phyloP scores from a whole-genome alignment of 768 basidiomycete species.

The Boletellus ananiceps region DNA sequence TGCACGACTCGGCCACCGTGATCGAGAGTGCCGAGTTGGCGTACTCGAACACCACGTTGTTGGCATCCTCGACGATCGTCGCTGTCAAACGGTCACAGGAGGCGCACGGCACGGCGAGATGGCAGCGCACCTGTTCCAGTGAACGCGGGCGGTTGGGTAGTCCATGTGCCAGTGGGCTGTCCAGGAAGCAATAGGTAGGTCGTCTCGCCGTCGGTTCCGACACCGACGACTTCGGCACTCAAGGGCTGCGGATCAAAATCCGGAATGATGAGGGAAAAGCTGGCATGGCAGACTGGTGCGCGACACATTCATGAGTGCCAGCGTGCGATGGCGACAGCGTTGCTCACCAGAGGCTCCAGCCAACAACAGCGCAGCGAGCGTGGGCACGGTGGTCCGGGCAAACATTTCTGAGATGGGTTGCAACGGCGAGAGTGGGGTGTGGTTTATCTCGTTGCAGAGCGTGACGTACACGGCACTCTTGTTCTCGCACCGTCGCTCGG shows the following conservation, averaged over 20 bases:
- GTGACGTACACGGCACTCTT: no score
- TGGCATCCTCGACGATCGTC: conserved; percentile 3
- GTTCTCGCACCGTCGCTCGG: no score
- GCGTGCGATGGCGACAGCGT: background rate
- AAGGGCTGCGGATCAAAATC: conserved; percentile 43
- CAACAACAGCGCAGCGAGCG: conserved; percentile 7
- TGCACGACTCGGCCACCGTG: conserved; percentile 12
- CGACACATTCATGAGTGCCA: background rate
- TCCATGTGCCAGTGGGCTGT: conserved; percentile 29
- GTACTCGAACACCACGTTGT: conserved; percentile 6
- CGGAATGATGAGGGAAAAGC: conserved; percentile 40
- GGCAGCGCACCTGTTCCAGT: conserved; percentile 34
- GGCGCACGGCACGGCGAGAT: background rate
- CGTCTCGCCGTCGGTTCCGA: conserved; percentile 38
- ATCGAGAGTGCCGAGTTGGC: conserved; percentile 2
- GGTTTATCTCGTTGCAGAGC: no score
- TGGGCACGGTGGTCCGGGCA: background rate
- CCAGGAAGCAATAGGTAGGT: conserved; percentile 40
- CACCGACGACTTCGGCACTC: conserved; percentile 40
- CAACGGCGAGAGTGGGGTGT: no score
- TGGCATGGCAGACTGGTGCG: conserved; percentile 8
- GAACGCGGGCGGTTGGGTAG: conserved; percentile 27
- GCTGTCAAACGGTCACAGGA: background rate
- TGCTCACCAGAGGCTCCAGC: background rate
- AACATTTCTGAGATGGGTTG: background rate